Evolutionary conservation across 768 basidiomycete species (phyloP).

Genomic region (Suillus discolor): DNA sequence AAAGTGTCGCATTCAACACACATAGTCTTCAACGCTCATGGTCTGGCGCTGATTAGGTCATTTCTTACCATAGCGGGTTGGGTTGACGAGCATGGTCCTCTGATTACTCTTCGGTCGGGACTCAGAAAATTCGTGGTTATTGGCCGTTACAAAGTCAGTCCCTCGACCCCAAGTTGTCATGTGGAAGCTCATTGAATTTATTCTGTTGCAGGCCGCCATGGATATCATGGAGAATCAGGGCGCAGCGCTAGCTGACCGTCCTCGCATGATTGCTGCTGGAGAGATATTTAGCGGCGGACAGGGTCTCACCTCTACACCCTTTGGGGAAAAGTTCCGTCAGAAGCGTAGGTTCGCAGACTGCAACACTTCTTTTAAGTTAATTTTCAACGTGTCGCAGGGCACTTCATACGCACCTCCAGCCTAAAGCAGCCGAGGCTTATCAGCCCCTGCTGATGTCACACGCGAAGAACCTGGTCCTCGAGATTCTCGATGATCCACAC

Average conservation of each 20-base stretch:
- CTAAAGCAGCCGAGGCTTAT: not conserved
- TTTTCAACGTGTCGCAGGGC: not conserved
- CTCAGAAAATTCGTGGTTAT: not conserved
- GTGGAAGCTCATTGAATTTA: not conserved
- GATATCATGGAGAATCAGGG: not conserved
- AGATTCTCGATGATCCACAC: not conserved
- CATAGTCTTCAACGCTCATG: not conserved
- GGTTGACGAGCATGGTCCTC: not conserved
- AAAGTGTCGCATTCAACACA: not conserved
- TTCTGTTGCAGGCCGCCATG: not conserved
- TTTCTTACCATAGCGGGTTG: not conserved
- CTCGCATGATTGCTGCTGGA: not conserved
- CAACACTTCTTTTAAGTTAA: not conserved
- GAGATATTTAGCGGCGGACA: not conserved
- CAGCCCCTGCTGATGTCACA: not conserved
- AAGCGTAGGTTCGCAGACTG: constrained; percentile 1
- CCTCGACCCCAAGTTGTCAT: not conserved
- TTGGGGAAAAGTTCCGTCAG: not conserved
- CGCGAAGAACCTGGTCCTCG: not conserved
- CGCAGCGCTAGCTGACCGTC: not conserved
- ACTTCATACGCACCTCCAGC: not conserved
- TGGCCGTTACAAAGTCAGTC: not conserved
- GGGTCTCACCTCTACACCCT: not conserved
- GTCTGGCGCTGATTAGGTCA: not conserved
- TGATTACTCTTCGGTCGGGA: not conserved